Percentiles rank a stretch among this genome's conserved stretches.
Conservation (phyloP, 805 yeast species). For the Priceomyces carsonii region DNA sequence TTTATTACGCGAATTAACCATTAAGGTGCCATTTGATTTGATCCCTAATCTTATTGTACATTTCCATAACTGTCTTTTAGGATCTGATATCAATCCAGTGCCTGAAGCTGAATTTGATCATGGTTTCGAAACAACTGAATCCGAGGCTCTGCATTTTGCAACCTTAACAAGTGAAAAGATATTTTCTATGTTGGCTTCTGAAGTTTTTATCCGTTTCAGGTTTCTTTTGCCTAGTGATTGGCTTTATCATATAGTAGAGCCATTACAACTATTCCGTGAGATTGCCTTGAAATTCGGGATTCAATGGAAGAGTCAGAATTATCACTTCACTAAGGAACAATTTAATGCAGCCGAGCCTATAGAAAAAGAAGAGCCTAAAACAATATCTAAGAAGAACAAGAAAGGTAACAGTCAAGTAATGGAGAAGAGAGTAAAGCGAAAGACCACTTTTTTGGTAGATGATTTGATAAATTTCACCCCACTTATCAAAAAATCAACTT, state of each 20-base stretch:
- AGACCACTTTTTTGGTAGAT: slow-evolving; percentile 51
- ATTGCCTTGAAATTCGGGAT: slow-evolving; percentile 79
- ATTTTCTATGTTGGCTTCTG: slow-evolving; percentile 43
- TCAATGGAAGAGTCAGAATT: slow-evolving; percentile 67
- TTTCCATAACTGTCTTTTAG: slow-evolving; percentile 71
- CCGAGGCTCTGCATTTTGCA: too few relatives aligned
- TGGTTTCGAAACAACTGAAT: too few relatives aligned
- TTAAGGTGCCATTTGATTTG: slow-evolving; percentile 50
- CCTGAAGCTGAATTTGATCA: slow-evolving; percentile 46
- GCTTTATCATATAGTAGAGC: slow-evolving; percentile 33
- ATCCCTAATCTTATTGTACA: slow-evolving; percentile 65
- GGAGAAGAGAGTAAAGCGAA: slow-evolving; percentile 16
- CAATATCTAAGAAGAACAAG: slow-evolving; percentile 34
- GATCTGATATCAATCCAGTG: slow-evolving; percentile 41
- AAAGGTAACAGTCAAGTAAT: slow-evolving; percentile 20
- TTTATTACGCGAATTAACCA: slow-evolving; percentile 52
- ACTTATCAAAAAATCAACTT: slow-evolving; percentile 68
- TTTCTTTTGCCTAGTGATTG: slow-evolving; percentile 53
- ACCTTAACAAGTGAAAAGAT: slow-evolving; percentile 50
- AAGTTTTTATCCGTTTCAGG: slow-evolving; percentile 66
- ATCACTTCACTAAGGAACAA: slow-evolving; percentile 47
- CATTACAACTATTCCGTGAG: slow-evolving; percentile 60
- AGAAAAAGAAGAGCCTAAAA: too few relatives aligned
- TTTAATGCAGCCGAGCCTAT: too few relatives aligned
- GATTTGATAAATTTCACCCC: slow-evolving; percentile 77